Evolutionary conservation across 1,139 yeast genomes (phyloP).

Genomic region (Candida smagusa): DNA sequence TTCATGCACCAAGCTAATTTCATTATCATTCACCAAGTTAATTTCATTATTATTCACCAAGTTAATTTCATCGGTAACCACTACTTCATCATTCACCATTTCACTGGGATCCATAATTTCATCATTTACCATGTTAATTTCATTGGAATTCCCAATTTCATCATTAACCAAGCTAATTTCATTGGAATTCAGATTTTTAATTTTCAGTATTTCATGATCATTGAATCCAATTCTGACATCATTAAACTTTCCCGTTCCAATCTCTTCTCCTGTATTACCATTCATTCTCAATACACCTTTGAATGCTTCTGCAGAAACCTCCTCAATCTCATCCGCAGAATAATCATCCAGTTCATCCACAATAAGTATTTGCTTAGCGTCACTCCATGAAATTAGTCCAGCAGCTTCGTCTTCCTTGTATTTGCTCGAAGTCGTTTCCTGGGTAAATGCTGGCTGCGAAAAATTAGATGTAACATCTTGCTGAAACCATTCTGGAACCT

Average conservation of each 20-base stretch:
- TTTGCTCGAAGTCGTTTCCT: constrained; percentile 7
- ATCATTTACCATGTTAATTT: background rate
- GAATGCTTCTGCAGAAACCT: constrained; percentile 10
- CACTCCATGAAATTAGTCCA: constrained; percentile 50
- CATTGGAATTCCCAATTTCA: constrained; percentile 2
- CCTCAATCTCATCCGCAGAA: constrained; percentile 11
- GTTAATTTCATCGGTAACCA: no score
- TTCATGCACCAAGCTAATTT: no score
- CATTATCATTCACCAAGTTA: no score
- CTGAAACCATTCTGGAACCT: constrained; percentile 34
- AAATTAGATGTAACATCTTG: constrained; percentile 12
- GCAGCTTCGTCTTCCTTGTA: constrained; percentile 43
- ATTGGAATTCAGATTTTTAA: no score
- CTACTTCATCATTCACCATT: no score
- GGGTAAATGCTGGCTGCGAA: constrained; percentile 8
- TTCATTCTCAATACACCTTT: background rate
- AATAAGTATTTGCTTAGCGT: constrained; percentile 32
- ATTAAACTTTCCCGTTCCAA: no score
- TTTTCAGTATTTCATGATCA: no score
- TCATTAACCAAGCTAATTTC: no score
- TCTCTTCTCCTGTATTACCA: no score
- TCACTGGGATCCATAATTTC: constrained; percentile 2
- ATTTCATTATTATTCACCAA: no score
- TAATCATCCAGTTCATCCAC: constrained; percentile 12
- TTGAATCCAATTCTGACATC: no score